These are phyloP conservation scores for Lachancea cidri DNA, from an alignment of 805 yeast genomes.

Conservation along the genomic window DNA sequence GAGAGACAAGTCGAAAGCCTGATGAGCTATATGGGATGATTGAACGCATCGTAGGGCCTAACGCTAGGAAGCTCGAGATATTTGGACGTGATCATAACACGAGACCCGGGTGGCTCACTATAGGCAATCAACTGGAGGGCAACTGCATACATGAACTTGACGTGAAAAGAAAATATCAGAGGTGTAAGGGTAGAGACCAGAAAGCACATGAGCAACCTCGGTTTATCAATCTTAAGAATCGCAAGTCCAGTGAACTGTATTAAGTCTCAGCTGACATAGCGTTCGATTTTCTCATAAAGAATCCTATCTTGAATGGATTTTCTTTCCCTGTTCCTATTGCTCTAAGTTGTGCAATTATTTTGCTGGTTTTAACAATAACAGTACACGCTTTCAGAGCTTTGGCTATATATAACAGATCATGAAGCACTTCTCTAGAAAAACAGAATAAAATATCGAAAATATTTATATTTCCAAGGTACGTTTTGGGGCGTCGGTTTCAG, in stretches of 20 bases:
- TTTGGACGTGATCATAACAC: conserved; percentile 85
- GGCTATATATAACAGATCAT: too few species aligned
- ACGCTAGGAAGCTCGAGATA: conserved; percentile 76
- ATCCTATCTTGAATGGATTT: too few species aligned
- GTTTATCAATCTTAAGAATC: neutral
- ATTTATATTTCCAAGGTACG: too few species aligned
- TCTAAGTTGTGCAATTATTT: too few species aligned
- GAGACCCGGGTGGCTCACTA: conserved; percentile 86
- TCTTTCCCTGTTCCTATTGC: too few species aligned
- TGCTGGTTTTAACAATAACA: too few species aligned
- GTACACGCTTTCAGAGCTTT: too few species aligned
- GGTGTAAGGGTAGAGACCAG: conserved; percentile 5
- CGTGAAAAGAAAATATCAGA: conserved; percentile 40
- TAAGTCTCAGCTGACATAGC: too few species aligned
- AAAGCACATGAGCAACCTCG: neutral
- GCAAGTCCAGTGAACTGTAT: neutral
- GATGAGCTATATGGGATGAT: conserved; percentile 84
- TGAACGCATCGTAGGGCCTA: conserved; percentile 75
- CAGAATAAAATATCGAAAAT: too few species aligned
- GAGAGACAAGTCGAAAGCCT: conserved; percentile 89
- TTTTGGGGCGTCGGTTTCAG: too few species aligned
- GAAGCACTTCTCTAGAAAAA: too few species aligned
- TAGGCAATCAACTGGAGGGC: conserved; percentile 73
- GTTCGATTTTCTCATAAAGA: too few species aligned
- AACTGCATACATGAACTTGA: conserved; percentile 54